A percentile compares a stretch with the other conserved stretches of the same genome.
Evolutionary conservation across 148 eudicot genomes (phyloP).

Genomic region (Silene conica): DNA sequence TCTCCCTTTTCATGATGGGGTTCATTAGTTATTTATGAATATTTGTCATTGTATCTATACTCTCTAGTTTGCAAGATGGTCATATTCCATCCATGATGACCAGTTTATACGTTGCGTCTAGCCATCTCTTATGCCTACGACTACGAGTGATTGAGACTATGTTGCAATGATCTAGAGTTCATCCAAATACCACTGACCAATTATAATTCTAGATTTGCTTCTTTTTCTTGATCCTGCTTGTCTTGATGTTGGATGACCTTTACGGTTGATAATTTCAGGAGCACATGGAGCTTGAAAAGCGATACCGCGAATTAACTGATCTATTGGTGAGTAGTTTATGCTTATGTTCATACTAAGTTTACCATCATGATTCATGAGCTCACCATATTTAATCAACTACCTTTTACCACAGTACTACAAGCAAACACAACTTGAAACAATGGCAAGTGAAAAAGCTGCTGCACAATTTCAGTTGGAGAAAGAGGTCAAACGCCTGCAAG

Average conservation of each 20-base stretch:
- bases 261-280: slow-evolving; percentile 49
- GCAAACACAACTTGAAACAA: slow-evolving; percentile 96
- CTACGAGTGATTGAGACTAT: neutral
- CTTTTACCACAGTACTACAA: slow-evolving; percentile 69
- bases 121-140: neutral
- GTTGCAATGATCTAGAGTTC: neutral
- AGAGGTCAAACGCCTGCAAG: slow-evolving; percentile 87
- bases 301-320: slow-evolving; percentile 96
- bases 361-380: neutral
- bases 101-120: neutral
- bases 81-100: neutral
- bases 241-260: slow-evolving; percentile 2
- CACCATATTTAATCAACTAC: slow-evolving; percentile 13
- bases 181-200: neutral
- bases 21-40: neutral
- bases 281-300: slow-evolving; percentile 96
- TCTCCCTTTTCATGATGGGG: neutral
- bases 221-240: neutral
- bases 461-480: slow-evolving; percentile 97
- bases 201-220: neutral
- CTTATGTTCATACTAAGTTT: slow-evolving; percentile 4
- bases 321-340: slow-evolving; percentile 53
- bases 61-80: neutral
- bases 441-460: slow-evolving; percentile 99
- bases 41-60: neutral